Conservation (phyloP, 805 yeast genomes). For the Starmerella stigmatis region DNA sequence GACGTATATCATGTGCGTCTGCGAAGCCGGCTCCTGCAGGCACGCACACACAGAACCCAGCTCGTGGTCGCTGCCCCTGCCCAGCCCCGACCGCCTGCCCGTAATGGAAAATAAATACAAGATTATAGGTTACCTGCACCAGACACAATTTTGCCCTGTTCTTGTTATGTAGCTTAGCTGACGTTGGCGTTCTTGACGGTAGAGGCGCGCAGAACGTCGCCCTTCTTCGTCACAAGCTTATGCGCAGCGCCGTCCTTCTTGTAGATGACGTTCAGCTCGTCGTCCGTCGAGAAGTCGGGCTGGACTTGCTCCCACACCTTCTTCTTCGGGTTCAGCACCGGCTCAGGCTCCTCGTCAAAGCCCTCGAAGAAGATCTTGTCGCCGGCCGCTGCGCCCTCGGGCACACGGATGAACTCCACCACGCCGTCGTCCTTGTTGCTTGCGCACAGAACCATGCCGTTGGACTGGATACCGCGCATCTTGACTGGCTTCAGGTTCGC, state of each 20-base stretch:
- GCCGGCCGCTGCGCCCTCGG: constrained; percentile 86
- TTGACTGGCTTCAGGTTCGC: constrained; percentile 96
- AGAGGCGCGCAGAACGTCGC: constrained; percentile 64
- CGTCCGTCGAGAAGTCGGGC: constrained; percentile 79
- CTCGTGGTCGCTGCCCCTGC: too few relatives aligned
- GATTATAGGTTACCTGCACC: too few relatives aligned
- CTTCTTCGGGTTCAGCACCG: constrained; percentile 93
- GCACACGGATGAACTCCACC: constrained; percentile 93
- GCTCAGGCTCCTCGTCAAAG: constrained; percentile 77
- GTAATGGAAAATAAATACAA: too few relatives aligned
- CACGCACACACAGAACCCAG: too few relatives aligned
- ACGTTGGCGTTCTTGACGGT: constrained; percentile 70
- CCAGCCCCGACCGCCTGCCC: too few relatives aligned
- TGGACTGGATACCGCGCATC: constrained; percentile 94
- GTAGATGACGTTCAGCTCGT: constrained; percentile 64
- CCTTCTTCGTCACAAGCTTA: constrained; percentile 67
- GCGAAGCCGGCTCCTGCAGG: too few relatives aligned
- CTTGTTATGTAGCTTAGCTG: constrained; percentile 51
- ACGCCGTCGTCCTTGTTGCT: constrained; percentile 42
- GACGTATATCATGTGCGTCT: too few relatives aligned
- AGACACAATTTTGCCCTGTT: too few relatives aligned
- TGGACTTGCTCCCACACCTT: constrained; percentile 94
- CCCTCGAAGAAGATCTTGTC: constrained; percentile 94
- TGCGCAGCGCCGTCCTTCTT: constrained; percentile 62
- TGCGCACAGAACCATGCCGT: constrained; percentile 96